phyloP scores from a whole-genome alignment of 345 rosid species.

The Acer negundo region DNA sequence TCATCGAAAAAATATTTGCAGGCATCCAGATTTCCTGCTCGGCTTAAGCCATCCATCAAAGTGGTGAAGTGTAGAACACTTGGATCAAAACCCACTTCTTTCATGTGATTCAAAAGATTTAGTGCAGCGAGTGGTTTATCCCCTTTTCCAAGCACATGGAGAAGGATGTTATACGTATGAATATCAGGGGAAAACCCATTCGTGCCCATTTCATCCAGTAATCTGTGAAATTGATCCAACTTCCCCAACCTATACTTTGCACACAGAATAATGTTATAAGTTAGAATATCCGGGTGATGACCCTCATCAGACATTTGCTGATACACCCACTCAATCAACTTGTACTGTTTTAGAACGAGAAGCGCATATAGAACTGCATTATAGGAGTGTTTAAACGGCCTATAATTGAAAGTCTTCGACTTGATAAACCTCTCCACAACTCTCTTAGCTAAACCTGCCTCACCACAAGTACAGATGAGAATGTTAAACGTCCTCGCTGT shows the following conservation, averaged over 20 bases:
- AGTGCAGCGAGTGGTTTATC: conserved; percentile 82
- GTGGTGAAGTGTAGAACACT: conserved; percentile 78
- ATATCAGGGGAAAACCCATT: conserved; percentile 66
- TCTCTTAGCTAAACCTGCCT: conserved; percentile 66
- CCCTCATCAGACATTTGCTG: conserved; percentile 72
- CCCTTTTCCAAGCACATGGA: conserved; percentile 83
- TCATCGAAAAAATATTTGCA: conserved; percentile 77
- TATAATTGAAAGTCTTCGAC: conserved; percentile 68
- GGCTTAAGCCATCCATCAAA: conserved; percentile 86
- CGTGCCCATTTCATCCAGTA: conserved; percentile 79
- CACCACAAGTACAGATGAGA: conserved; percentile 78
- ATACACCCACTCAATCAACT: conserved; percentile 87
- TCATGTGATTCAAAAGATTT: conserved; percentile 78
- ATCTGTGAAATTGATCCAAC: conserved; percentile 56
- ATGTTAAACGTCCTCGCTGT: conserved; percentile 85
- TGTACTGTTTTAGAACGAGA: conserved; percentile 57
- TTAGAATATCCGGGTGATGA: conserved; percentile 56
- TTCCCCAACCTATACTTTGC: conserved; percentile 77
- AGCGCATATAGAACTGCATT: conserved; percentile 72
- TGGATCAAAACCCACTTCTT: conserved; percentile 65
- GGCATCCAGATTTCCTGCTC: conserved; percentile 81
- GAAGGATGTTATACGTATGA: conserved; percentile 79
- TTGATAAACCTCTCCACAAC: conserved; percentile 82
- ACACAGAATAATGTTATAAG: conserved; percentile 74
- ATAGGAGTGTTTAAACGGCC: conserved; percentile 78